Conservation (phyloP, 1,284 basidiomycete genomes). For the Microbotryum silenes-acaulis region DNA sequence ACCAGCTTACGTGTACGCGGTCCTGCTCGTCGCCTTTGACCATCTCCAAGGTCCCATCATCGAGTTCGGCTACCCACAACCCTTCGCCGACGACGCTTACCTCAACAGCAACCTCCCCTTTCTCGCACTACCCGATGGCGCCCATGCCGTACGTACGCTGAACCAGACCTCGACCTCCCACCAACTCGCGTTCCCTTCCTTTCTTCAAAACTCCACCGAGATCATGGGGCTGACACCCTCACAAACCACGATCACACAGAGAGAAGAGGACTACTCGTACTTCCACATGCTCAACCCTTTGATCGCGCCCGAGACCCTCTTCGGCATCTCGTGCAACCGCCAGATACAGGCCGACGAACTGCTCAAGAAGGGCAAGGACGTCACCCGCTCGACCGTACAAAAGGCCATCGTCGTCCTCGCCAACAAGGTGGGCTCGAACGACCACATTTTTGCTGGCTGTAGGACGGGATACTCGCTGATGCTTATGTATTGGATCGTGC, state of each 20-base stretch:
- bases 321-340: conserved; percentile 96
- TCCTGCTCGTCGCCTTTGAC: conserved; percentile 35
- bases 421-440: conserved; percentile 16
- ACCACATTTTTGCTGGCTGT: background rate
- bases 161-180: background rate
- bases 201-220: background rate
- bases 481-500: background rate
- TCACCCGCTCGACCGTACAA: conserved; percentile 92
- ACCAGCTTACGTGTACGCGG: conserved; percentile 11
- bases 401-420: conserved; percentile 95
- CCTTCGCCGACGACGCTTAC: conserved; percentile 70
- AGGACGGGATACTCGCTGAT: background rate
- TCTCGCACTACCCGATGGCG: conserved; percentile 93
- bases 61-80: conserved; percentile 58
- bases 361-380: conserved; percentile 72
- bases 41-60: conserved; percentile 70
- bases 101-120: conserved; percentile 80
- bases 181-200: background rate
- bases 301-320: conserved; percentile 55
- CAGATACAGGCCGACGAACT: conserved; percentile 79
- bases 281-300: conserved; percentile 62
- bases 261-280: conserved; percentile 91
- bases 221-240: background rate
- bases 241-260: conserved; percentile 46
- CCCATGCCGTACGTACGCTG: conserved; percentile 72